Conservation (phyloP, 495 filamentous ascomycete genomes). For the Talaromyces nanjingensis region DNA sequence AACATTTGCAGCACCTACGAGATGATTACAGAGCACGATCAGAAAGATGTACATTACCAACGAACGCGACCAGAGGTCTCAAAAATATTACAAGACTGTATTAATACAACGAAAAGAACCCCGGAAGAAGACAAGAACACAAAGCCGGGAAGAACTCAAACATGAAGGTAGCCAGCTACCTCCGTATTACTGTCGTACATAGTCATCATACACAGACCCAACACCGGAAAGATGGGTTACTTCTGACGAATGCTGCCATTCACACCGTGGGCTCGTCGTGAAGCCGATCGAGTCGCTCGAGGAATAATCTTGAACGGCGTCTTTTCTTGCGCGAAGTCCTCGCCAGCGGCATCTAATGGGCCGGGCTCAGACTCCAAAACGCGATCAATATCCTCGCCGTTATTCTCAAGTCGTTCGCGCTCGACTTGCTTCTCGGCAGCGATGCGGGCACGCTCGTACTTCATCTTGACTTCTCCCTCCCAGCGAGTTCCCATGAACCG, state of each 20-base stretch:
- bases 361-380: conserved; percentile 5
- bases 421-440: conserved; percentile 35
- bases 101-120: conserved; percentile 4
- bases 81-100: conserved; percentile 4
- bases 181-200: conserved; percentile 5
- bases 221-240: not conserved
- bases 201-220: conserved; percentile 2
- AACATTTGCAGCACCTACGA: not conserved
- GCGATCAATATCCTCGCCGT: conserved; percentile 3
- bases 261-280: conserved; percentile 3
- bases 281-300: conserved; percentile 5
- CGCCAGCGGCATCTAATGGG: conserved; percentile 1
- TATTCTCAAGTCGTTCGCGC: conserved; percentile 7
- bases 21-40: not conserved
- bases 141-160: not conserved
- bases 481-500: conserved; percentile 39
- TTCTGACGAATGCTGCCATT: conserved; percentile 10
- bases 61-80: not conserved
- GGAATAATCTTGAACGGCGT: conserved; percentile 7
- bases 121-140: not conserved
- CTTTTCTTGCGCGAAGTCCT: conserved; percentile 4
- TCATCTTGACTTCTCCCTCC: conserved; percentile 36
- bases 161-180: conserved; percentile 6
- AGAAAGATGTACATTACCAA: not conserved
- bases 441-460: conserved; percentile 39